Base-by-base conservation (phyloP, 441 rosid species). In the Eruca vesicaria region DNA sequence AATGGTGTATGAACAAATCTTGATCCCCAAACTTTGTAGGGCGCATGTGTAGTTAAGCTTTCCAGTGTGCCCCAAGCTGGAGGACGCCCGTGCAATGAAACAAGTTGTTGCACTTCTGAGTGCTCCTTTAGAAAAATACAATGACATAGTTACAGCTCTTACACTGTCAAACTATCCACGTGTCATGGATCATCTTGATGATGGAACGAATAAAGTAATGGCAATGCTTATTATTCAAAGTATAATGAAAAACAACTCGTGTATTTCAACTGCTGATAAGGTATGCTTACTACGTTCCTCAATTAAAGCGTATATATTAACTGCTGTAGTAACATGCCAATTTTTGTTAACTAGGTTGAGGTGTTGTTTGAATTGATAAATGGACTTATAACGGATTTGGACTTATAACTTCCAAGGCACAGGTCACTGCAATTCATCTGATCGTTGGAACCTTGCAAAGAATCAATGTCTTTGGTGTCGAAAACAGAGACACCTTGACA, bases 401-500 rank as follows among this genome's bases (percentile, higher is more conserved):
- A 87, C 52, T n/a, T n/a, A n/a, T n/a, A n/a, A n/a, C n/a, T n/a
- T 59, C 96, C 15, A 88, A 86, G 81, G 87, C 89, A 14, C 96
- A 90, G 76, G 88, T 88, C 77, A 87, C 93, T 16, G 91, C 91
- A 56, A 83, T 90, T 65, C 91, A 90, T 81, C 83, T 88, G 72
- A 88, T 90, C 32, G 74, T 86, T 63, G 96, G 96, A 80, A 74
- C 89, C 53, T 88, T 90, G 35, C 96, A 90, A 85, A 86, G 88
- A 81, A 87, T 90, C 85, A 86, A 81, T 79, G 87, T 88, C 18
- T 90, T 90, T 74, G 88, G 90, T 52, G 83, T 86, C 68, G 93
- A 90, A 84, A 90, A 88, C 72, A 83, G 91, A 56, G 91, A 90
- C 79, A 90, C 91, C 71, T 81, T 90, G 82, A 90, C 91, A 26